Base-by-base conservation (phyloP, 2,329 filamentous ascomycete species). In the Magnaporthiopsis rhizophila region DNA sequence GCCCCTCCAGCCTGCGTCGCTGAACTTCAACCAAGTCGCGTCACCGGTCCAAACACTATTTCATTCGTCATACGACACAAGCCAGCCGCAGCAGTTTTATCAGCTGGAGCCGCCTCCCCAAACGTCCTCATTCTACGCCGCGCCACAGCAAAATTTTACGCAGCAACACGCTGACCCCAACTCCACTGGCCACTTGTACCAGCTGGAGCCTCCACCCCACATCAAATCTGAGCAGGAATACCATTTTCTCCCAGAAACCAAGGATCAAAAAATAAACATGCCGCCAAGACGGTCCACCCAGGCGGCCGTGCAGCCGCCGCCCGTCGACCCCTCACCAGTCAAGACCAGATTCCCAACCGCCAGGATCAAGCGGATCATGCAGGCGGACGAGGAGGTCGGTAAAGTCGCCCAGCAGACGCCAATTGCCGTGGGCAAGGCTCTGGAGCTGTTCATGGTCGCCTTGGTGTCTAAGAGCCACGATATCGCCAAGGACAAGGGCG, bases 351-450 rank as follows among this genome's bases (percentile, higher is more conserved):
- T 99, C 72, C 95, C 95, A 1, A 96, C 96, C 38, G 95, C 95
- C 18, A 86, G 95, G 67, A 99, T 99, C 80, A 99, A 99, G 82
- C 88, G 95, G 62, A 98, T 99, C 72, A 98, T 99, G 95, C 95
- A 99, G 78, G 94, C 94, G 13, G 95, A 99, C 73, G 95, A 99
- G 73, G 95, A 99, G 74, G 93, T 99, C 0, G 95, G 95, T 67
- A 99, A 99, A 78, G 95, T 99, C 12, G 93, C 95, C 4, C 95
- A 99, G 77, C 95, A 98, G 67, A 97, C 95, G 0, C 94, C 94
- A 21, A 96, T 97, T 65, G 95, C 94, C 32, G 94, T 98, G 59
- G 91, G 91, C 69, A 97, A 97, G 80, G 95, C 95, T 21, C 83
- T 99, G 8, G 95, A 99, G 78, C 83, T 99, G 11, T 99, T 99